Evolutionary conservation across 129 eudicot genomes (phyloP), one percentile per base, ranked within the genome.

Genomic region (Chrysanthemum lavandulifolium): DNA sequence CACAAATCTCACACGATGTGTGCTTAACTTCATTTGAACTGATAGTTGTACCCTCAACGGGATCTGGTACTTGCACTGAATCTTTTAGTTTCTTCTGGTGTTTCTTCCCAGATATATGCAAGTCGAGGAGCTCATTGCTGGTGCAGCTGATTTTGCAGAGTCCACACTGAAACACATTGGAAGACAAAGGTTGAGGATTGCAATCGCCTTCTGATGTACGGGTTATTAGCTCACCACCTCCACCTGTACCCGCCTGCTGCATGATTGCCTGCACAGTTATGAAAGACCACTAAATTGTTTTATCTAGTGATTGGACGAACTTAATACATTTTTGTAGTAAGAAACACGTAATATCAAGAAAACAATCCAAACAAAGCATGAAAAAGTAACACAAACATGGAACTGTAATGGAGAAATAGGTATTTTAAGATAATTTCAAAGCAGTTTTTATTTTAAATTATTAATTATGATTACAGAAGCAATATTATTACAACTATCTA

Each of bases 121-220:
- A 2, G 43, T 25, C 29, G 6, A 80, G 78, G 36, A 13, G 67
- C 13, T 73, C 80, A 9, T 1, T 40, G 49, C 75, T 77, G 7
- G 79, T 69, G 43, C 88, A 84, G 25, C 69, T 77, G 58, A 84
- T 60, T 14, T 80, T 69, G 71, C 88, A 84, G 40, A 84, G 61
- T 15, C 27, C 83, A 59, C 88, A 84, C 40, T 40, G 78, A 71
- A 71, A 55, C 56, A 64, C 12, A 21, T 31, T 36, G 0, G 70
- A 50, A 8, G 47, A 40, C 47, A 7, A 40, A 7, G 47, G 47
- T 40, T 40, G 47, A 40, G 47, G 47, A 8, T 62, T 31, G 19
- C 10, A n/a, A 51, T 2, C 15, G 61, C 60, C 25, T 18, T 65
- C 61, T 47, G 69, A 56, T 56, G 78, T 65, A 51, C 12, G 49